Evolutionary conservation across 2,329 filamentous ascomycete genomes (phyloP).

Genomic region (Aulographum hederae): DNA sequence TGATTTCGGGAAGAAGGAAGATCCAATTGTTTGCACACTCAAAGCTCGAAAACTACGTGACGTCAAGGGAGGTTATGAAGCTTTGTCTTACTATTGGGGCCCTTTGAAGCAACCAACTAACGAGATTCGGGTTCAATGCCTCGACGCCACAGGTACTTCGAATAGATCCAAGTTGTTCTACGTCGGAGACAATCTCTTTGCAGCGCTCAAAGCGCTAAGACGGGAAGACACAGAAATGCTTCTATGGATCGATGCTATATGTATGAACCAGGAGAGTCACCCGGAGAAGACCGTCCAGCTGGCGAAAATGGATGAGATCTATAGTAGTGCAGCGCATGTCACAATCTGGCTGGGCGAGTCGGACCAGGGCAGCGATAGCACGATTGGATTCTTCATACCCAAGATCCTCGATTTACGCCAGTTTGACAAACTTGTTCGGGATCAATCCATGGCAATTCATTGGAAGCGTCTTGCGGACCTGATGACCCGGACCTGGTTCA

Average conservation of each 20-base stretch:
- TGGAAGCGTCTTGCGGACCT: not conserved
- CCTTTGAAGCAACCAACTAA: not conserved
- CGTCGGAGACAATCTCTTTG: not conserved
- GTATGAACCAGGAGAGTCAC: constrained; percentile 4
- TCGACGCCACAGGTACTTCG: too few relatives aligned
- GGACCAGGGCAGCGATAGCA: not conserved
- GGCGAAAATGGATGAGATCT: constrained; percentile 3
- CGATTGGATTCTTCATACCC: not conserved
- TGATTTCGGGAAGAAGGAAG: too few relatives aligned
- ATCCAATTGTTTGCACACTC: too few relatives aligned
- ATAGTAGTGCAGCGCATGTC: constrained; percentile 1
- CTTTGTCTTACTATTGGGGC: constrained; percentile 1
- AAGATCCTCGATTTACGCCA: not conserved
- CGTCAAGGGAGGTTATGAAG: constrained; percentile 1
- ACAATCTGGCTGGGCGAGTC: constrained; percentile 1
- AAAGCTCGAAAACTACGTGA: too few relatives aligned
- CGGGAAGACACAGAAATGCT: not conserved
- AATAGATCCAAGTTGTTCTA: not conserved
- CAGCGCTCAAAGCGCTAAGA: not conserved
- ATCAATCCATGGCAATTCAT: not conserved
- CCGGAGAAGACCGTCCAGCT: constrained; percentile 3
- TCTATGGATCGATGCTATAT: constrained; percentile 3
- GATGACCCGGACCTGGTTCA: constrained; percentile 1
- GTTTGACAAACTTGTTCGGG: not conserved
- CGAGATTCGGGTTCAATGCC: too few relatives aligned